A percentile compares a stretch with the other conserved stretches of the same genome.
These are phyloP conservation scores for Dictyostelium discoideum DNA, from an alignment of 78 protist species.

Conservation along the genomic window dicty_2.7 NC_007089.4:1933501-1934000, in stretches of 20 bases:
- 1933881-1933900: background rate
- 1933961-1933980: background rate
- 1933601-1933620: constrained; percentile 7
- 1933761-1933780: constrained; percentile 4
- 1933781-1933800: background rate
- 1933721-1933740: constrained; percentile 13
- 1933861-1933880: background rate
- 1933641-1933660: constrained; percentile 20
- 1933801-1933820: background rate
- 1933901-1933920: background rate
- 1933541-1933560: background rate
- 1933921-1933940: background rate
- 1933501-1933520: no score
- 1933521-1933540: no score
- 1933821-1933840: background rate
- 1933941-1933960: constrained; percentile 3
- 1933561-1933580: background rate
- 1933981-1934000: background rate
- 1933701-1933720: background rate
- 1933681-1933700: constrained; percentile 25
- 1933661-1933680: constrained; percentile 39
- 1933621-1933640: background rate
- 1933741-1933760: background rate
- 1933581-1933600: constrained; percentile 10
- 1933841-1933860: background rate